A percentile compares a stretch with the other conserved stretches of the same genome.
phyloP scores from a whole-genome alignment of 2,329 filamentous ascomycete species.

The Colletotrichum eleusines region DNA sequence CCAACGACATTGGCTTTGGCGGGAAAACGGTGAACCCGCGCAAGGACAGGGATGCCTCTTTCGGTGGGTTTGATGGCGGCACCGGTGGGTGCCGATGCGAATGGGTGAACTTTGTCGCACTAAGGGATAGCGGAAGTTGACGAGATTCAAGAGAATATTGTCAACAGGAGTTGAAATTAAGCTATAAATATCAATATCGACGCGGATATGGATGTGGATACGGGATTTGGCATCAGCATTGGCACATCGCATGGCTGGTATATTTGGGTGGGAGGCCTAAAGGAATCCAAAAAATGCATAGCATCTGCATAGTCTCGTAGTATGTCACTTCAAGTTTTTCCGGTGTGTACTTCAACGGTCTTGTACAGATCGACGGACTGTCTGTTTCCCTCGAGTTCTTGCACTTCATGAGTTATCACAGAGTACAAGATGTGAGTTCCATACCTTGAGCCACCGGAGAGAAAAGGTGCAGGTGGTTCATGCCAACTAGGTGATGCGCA shows the following conservation, averaged over 20 bases:
- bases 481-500: no score
- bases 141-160: background rate
- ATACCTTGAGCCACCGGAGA: background rate
- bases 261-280: background rate
- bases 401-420: no score
- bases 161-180: background rate
- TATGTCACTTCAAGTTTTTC: background rate
- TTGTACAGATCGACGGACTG: background rate
- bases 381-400: no score
- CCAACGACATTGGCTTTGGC: slow-evolving; percentile 63
- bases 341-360: no score
- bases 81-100: slow-evolving; percentile 72
- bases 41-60: slow-evolving; percentile 56
- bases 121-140: slow-evolving; percentile 19
- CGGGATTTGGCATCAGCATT: slow-evolving; percentile 10
- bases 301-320: slow-evolving; percentile 23
- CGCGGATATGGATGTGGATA: slow-evolving; percentile 7
- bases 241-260: slow-evolving; percentile 7
- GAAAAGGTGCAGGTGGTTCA: background rate
- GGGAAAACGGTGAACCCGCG: slow-evolving; percentile 67
- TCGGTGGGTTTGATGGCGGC: slow-evolving; percentile 74
- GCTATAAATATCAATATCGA: background rate
- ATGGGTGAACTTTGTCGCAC: slow-evolving; percentile 67
- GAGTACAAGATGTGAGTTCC: no score
- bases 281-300: slow-evolving; percentile 22